These are phyloP conservation scores for Dioscorea dumetorum DNA, from an alignment of 106 monocot species.

Conservation along the genomic window DNA sequence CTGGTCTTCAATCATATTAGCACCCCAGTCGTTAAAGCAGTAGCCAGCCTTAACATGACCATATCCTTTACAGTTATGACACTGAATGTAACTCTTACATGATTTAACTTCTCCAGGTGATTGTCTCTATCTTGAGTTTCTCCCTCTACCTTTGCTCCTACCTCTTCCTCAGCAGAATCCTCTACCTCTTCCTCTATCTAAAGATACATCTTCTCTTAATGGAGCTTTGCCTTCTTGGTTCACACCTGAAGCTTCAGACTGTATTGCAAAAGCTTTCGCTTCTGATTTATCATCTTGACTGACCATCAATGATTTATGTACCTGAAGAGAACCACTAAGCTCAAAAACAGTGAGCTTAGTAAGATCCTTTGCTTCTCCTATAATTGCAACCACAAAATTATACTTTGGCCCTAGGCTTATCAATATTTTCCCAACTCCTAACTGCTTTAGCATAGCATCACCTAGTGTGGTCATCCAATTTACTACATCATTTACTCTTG, in stretches of 20 bases:
- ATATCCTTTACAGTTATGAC: neutral
- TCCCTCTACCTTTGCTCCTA: too few species aligned
- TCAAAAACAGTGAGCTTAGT: neutral
- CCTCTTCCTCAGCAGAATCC: too few species aligned
- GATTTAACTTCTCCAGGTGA: neutral
- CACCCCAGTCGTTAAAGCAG: neutral
- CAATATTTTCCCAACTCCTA: neutral
- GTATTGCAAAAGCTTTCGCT: neutral
- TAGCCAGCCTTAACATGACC: neutral
- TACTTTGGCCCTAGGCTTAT: neutral
- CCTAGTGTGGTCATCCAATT: too few species aligned
- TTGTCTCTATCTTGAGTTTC: neutral
- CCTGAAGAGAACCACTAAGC: neutral
- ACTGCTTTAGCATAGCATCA: neutral
- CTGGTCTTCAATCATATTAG: neutral
- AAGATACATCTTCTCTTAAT: neutral
- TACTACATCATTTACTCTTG: too few species aligned
- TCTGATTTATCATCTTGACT: neutral
- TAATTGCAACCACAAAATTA: neutral
- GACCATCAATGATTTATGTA: neutral
- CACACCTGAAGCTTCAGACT: neutral
- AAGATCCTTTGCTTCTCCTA: neutral
- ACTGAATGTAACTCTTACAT: neutral
- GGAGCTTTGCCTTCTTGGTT: neutral
- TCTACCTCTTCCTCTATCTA: neutral